These are phyloP conservation scores for Amylostereum chailletii DNA, from an alignment of 1,284 basidiomycete species.

Conservation along the genomic window DNA sequence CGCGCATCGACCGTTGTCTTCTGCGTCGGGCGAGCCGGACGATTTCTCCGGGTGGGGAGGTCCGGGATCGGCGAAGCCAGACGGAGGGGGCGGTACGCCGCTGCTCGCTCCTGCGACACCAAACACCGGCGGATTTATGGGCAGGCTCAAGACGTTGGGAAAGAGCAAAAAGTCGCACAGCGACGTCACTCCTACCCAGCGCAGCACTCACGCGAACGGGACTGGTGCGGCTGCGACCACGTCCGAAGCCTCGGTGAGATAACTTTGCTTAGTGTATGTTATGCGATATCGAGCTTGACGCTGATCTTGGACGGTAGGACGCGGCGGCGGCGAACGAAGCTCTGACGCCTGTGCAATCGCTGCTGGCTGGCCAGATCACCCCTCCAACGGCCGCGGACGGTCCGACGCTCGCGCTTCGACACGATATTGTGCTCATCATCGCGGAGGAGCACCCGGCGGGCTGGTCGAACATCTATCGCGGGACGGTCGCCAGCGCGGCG, in stretches of 20 bases:
- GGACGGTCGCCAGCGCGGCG: constrained; percentile 55
- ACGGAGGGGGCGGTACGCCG: constrained; percentile 16
- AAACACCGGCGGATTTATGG: constrained; percentile 58
- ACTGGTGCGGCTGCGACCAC: too few species aligned
- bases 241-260: too few species aligned
- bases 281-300: too few species aligned
- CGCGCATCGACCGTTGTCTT: constrained; percentile 27
- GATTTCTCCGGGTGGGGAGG: constrained; percentile 46
- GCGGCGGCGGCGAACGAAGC: too few species aligned
- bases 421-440: constrained; percentile 66
- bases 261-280: too few species aligned
- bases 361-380: constrained; percentile 61
- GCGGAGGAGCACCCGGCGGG: constrained; percentile 78
- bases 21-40: constrained; percentile 34
- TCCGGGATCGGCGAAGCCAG: constrained; percentile 22
- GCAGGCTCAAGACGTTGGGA: constrained; percentile 69
- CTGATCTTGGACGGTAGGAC: too few species aligned
- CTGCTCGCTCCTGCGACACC: constrained; percentile 46
- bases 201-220: too few species aligned
- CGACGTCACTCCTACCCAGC: too few species aligned
- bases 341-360: constrained; percentile 49
- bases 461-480: constrained; percentile 75
- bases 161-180: constrained; percentile 40
- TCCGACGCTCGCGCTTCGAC: constrained; percentile 58
- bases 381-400: constrained; percentile 70